A percentile compares a stretch with the other conserved stretches of the same genome.
Conservation (phyloP, 495 filamentous ascomycete genomes). For the Neurospora africana region DNA sequence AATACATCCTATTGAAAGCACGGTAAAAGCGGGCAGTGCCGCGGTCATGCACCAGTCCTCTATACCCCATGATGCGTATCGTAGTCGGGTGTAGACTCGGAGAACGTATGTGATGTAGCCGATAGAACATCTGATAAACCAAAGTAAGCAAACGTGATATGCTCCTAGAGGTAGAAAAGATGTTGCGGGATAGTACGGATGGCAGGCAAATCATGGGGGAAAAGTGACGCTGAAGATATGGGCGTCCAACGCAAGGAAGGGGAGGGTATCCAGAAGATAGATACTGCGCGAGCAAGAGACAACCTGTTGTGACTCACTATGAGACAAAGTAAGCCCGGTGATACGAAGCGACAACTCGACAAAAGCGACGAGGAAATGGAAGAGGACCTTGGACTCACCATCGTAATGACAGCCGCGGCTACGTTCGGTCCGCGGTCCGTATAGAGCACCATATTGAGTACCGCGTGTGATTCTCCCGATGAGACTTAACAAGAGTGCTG, state of each 20-base stretch:
- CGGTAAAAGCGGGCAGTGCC: not conserved
- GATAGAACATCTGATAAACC: not conserved
- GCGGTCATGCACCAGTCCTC: not conserved
- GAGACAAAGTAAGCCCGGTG: not conserved
- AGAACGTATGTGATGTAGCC: not conserved
- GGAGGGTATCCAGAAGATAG: not conserved
- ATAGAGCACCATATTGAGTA: not conserved
- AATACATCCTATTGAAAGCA: not conserved
- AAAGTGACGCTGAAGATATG: not conserved
- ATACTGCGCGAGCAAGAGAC: not conserved
- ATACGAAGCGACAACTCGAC: not conserved
- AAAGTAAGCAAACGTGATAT: not conserved
- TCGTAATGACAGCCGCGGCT: not conserved
- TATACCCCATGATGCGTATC: not conserved
- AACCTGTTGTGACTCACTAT: not conserved
- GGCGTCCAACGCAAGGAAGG: not conserved
- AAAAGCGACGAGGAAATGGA: not conserved
- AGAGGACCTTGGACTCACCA: not conserved
- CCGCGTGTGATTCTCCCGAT: not conserved
- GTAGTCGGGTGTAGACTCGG: not conserved
- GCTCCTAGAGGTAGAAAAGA: not conserved
- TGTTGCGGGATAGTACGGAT: not conserved
- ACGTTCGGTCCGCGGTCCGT: not conserved
- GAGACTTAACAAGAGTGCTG: not conserved
- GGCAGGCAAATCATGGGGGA: not conserved